Percentiles rank a stretch among this genome's conserved stretches.
These are phyloP conservation scores for Blattamonas nauphoetae DNA, from an alignment of 78 protist genomes.

Conservation along the genomic window DNA sequence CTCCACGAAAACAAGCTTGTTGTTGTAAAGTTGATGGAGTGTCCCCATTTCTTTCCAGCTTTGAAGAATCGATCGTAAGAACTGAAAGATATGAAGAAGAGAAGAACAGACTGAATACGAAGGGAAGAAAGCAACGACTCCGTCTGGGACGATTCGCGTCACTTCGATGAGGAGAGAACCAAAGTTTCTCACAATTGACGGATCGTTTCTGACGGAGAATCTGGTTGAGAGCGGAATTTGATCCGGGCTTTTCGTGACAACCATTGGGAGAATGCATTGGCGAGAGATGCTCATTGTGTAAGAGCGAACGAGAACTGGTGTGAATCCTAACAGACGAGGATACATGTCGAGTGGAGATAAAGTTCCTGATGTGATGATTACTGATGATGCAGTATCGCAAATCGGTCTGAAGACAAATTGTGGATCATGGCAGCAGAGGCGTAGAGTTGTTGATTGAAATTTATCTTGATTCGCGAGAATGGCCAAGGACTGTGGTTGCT, in stretches of 20 bases:
- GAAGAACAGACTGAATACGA: constrained; percentile 42
- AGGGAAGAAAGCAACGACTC: constrained; percentile 91
- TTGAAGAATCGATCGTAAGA: neutral
- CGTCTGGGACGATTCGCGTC: constrained; percentile 83
- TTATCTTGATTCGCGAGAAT: no score
- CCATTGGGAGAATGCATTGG: constrained; percentile 52
- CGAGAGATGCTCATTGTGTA: constrained; percentile 54
- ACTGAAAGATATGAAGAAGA: neutral
- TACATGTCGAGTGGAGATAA: constrained; percentile 93
- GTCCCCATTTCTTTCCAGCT: constrained; percentile 68
- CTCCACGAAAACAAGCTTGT: constrained; percentile 84
- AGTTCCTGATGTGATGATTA: constrained; percentile 76
- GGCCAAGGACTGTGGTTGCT: no score
- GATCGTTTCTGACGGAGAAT: constrained; percentile 36
- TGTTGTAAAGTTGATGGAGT: neutral
- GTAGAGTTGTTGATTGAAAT: constrained; percentile 12
- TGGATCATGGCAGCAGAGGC: constrained; percentile 77
- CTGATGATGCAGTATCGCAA: constrained; percentile 51
- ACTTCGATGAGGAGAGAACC: constrained; percentile 63
- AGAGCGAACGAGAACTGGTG: constrained; percentile 52
- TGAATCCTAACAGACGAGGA: constrained; percentile 67
- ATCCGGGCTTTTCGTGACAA: constrained; percentile 44
- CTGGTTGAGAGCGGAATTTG: constrained; percentile 45
- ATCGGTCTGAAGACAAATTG: constrained; percentile 80
- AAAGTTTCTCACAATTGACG: constrained; percentile 68